Evolutionary conservation across 225 moss, liverwort and hornwort genomes (phyloP).

Genomic region (Physcomitrellopsis africana): DNA sequence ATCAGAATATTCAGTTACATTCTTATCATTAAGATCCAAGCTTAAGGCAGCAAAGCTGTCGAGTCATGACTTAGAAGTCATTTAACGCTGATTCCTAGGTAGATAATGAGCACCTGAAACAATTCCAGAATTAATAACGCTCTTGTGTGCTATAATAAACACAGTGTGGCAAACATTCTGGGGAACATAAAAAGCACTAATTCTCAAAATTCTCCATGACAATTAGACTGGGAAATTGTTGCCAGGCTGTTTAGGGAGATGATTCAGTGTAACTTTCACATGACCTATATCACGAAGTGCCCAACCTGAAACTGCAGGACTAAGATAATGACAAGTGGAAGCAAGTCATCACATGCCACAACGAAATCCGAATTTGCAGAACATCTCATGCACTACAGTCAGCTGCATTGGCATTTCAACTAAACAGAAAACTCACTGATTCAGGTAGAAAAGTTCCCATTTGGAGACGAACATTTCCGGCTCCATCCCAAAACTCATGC

Average conservation of each 20-base stretch:
- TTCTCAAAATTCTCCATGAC: neutral
- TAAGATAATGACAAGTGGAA: neutral
- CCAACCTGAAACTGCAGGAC: neutral
- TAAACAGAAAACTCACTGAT: conserved; percentile 49
- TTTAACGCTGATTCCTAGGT: neutral
- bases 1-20: neutral
- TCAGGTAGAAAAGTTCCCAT: conserved; percentile 83
- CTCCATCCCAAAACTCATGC: conserved; percentile 59
- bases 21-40: neutral
- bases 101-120: neutral
- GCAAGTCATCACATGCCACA: neutral
- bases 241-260: neutral
- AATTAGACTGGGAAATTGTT: conserved; percentile 4
- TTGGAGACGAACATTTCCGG: conserved; percentile 73
- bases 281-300: conserved; percentile 1
- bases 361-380: neutral
- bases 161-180: neutral
- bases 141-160: too few species aligned
- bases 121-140: neutral
- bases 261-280: neutral
- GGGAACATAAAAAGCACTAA: neutral
- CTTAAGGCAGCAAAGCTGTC: conserved; percentile 3
- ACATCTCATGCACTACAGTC: neutral
- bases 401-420: neutral
- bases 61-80: conserved; percentile 2